Evolutionary conservation across 352 stramenopile species (phyloP).

Genomic region (Hyaloperonospora brassicae): DNA sequence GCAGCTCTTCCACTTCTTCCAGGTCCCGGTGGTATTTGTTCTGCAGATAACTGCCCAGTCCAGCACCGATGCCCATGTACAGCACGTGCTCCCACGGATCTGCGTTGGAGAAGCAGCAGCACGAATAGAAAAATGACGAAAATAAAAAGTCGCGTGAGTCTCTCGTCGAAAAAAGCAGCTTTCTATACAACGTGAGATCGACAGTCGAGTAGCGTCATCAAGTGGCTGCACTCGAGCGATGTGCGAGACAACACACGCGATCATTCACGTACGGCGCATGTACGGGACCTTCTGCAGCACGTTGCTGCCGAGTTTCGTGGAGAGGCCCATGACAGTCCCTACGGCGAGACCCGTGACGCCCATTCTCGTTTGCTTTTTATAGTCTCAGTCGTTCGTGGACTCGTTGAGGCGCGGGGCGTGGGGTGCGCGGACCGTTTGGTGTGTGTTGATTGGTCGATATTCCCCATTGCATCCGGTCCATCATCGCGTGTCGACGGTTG

Average conservation of each 20-base stretch:
- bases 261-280: conserved; percentile 61
- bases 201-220: neutral
- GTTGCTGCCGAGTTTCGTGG: conserved; percentile 80
- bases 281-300: conserved; percentile 75
- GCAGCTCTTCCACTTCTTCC: conserved; percentile 69
- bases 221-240: neutral
- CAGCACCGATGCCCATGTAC: conserved; percentile 58
- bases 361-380: conserved; percentile 24
- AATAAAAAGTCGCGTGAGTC: too few species aligned
- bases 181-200: too few species aligned
- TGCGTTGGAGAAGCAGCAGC: conserved; percentile 16
- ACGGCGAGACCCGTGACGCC: conserved; percentile 58
- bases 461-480: too few species aligned
- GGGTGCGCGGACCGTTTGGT: too few species aligned
- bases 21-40: conserved; percentile 72
- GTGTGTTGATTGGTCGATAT: too few species aligned
- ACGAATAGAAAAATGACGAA: too few species aligned
- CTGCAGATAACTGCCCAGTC: conserved; percentile 50
- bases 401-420: too few species aligned
- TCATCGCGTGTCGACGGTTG: too few species aligned
- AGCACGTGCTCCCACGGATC: conserved; percentile 78
- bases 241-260: too few species aligned
- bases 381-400: too few species aligned
- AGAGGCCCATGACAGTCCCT: conserved; percentile 66
- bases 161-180: too few species aligned